These are phyloP conservation scores for Crucihimalaya himalaica DNA, from an alignment of 345 rosid genomes.

Conservation along the genomic window DNA sequence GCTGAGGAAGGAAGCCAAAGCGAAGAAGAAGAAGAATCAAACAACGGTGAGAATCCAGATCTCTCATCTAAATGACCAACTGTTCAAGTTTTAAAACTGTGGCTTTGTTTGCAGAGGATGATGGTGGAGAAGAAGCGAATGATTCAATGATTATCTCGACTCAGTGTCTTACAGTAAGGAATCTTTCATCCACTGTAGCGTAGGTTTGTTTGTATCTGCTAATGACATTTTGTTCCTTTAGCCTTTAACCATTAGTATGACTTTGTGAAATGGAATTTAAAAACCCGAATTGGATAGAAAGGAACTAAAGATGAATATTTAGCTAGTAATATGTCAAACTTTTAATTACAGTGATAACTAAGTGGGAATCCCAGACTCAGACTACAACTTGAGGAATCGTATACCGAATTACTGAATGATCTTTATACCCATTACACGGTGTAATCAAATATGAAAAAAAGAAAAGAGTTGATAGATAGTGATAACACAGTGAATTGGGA, in stretches of 20 bases:
- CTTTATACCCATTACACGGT: neutral
- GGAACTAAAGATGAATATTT: slow-evolving; percentile 15
- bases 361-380: slow-evolving; percentile 1
- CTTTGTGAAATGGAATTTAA: slow-evolving; percentile 4
- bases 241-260: neutral
- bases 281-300: neutral
- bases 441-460: slow-evolving; percentile 9
- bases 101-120: slow-evolving; percentile 33
- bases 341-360: neutral
- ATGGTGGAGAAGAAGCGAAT: slow-evolving; percentile 33
- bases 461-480: slow-evolving; percentile 21
- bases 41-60: slow-evolving; percentile 25
- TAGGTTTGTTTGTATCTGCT: slow-evolving; percentile 4
- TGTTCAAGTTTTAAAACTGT: neutral
- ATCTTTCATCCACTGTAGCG: neutral
- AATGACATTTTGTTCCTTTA: slow-evolving; percentile 19
- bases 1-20: slow-evolving; percentile 20
- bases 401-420: slow-evolving; percentile 21
- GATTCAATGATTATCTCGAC: neutral
- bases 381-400: slow-evolving; percentile 12
- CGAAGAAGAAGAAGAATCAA: slow-evolving; percentile 23
- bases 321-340: neutral
- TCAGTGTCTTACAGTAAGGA: neutral
- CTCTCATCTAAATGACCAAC: neutral
- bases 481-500: slow-evolving; percentile 12